Evolutionary conservation across 1,284 basidiomycete species (phyloP).

Genomic region (Paramarasmius palmivorus): DNA sequence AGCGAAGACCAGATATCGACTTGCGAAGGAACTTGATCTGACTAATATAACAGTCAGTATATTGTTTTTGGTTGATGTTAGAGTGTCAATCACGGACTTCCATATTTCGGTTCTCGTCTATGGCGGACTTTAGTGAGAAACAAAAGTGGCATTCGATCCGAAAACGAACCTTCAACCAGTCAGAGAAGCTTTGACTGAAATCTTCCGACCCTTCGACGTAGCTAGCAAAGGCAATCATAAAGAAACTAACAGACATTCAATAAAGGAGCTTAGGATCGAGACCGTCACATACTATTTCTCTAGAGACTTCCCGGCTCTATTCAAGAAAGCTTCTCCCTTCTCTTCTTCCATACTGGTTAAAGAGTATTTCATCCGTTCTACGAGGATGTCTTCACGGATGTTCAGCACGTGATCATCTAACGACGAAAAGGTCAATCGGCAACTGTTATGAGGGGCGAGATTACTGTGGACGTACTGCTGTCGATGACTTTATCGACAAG

Average conservation of each 20-base stretch:
- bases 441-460: not conserved
- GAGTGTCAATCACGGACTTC: conserved; percentile 61
- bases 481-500: conserved; percentile 90
- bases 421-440: not conserved
- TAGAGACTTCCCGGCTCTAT: conserved; percentile 67
- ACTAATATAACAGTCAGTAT: conserved; percentile 36
- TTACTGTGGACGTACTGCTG: conserved; percentile 54
- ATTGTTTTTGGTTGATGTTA: conserved; percentile 1
- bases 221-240: conserved; percentile 92
- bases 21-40: conserved; percentile 87
- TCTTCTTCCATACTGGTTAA: conserved; percentile 76
- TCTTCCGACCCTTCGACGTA: conserved; percentile 79
- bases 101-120: conserved; percentile 89
- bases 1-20: conserved; percentile 63
- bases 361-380: conserved; percentile 83
- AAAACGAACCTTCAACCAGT: conserved; percentile 79
- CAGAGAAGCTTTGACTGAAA: conserved; percentile 77
- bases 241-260: conserved; percentile 61
- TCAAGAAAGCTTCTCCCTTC: conserved; percentile 55
- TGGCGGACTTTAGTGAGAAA: not conserved
- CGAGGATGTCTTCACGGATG: conserved; percentile 85
- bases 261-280: not conserved
- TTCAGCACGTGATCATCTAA: conserved; percentile 83
- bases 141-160: conserved; percentile 5
- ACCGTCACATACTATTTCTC: conserved; percentile 72